Percentiles rank a stretch among this genome's conserved stretches.
phyloP scores from a whole-genome alignment of 208 protist species.

The Kentomonas sorsogonicus region DNA sequence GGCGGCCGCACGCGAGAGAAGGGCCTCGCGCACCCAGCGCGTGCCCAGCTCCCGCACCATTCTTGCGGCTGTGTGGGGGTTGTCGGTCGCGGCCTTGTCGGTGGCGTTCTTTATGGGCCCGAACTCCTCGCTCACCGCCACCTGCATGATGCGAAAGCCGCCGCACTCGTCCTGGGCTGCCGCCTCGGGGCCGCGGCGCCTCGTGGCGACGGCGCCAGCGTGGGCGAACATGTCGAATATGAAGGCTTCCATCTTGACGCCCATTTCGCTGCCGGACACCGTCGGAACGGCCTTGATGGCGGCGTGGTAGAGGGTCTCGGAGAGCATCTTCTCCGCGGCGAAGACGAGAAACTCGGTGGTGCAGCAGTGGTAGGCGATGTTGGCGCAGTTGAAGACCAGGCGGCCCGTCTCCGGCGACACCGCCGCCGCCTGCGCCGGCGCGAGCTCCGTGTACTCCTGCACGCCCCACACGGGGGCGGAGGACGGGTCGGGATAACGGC shows the following conservation, averaged over 20 bases:
- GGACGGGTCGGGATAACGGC: no score
- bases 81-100: slow-evolving; percentile 35
- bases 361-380: slow-evolving; percentile 96
- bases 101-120: slow-evolving; percentile 96
- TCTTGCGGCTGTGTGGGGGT: slow-evolving; percentile 83
- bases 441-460: slow-evolving; percentile 98
- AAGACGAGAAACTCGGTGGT: slow-evolving; percentile 64
- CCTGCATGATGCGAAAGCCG: slow-evolving; percentile 81
- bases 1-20: slow-evolving; percentile 9
- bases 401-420: slow-evolving; percentile 55
- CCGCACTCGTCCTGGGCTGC: slow-evolving; percentile 3
- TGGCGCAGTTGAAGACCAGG: slow-evolving; percentile 93
- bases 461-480: slow-evolving; percentile 86
- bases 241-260: slow-evolving; percentile 97
- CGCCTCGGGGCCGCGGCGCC: background rate
- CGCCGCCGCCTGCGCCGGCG: slow-evolving; percentile 44
- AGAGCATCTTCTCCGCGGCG: slow-evolving; percentile 43
- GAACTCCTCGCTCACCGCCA: slow-evolving; percentile 91
- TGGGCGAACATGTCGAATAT: slow-evolving; percentile 96
- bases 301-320: slow-evolving; percentile 84
- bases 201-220: slow-evolving; percentile 29
- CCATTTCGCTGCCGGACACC: slow-evolving; percentile 39
- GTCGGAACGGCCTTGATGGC: slow-evolving; percentile 95
- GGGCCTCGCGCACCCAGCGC: slow-evolving; percentile 39
- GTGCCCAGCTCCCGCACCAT: slow-evolving; percentile 65